These are phyloP conservation scores for Scedosporium minutisporum DNA, from an alignment of 2,329 filamentous ascomycete species.

Conservation along the genomic window DNA sequence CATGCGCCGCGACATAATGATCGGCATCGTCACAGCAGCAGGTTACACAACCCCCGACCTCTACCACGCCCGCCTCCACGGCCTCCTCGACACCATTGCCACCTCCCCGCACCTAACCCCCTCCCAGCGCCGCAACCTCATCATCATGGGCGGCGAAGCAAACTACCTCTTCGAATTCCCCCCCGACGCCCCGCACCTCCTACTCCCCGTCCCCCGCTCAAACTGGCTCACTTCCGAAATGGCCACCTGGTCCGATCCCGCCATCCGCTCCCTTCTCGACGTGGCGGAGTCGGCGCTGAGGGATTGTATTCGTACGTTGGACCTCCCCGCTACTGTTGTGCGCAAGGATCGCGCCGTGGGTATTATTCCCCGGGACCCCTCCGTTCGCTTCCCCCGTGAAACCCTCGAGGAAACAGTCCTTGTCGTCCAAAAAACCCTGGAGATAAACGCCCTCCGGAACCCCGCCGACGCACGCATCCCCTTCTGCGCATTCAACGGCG, in stretches of 20 bases:
- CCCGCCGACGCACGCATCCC: conserved; percentile 43
- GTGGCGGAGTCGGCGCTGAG: conserved; percentile 76
- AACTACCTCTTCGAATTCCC: conserved; percentile 89
- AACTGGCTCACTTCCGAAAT: conserved; percentile 73
- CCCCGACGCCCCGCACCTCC: conserved; percentile 51
- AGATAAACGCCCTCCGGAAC: conserved; percentile 55
- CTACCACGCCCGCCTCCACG: conserved; percentile 81
- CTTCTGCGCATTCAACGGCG: conserved; percentile 97
- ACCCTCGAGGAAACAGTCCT: conserved; percentile 92
- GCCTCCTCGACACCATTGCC: conserved; percentile 72
- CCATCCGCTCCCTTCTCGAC: conserved; percentile 75
- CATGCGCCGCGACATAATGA: conserved; percentile 65
- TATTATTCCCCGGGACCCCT: conserved; percentile 56
- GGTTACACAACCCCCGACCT: conserved; percentile 81
- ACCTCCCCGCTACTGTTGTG: conserved; percentile 68
- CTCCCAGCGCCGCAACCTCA: conserved; percentile 63
- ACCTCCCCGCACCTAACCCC: conserved; percentile 47
- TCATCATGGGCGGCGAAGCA: conserved; percentile 92
- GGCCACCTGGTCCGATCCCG: conserved; percentile 64
- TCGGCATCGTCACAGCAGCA: conserved; percentile 94
- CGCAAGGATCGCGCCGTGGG: conserved; percentile 84
- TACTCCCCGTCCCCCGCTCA: conserved; percentile 55
- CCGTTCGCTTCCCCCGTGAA: conserved; percentile 68
- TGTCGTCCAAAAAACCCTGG: conserved; percentile 85
- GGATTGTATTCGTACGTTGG: conserved; percentile 71